Evolutionary conservation across 1,284 basidiomycete genomes (phyloP), one percentile per base, ranked within the genome.

Genomic region (Xanthoconium separans): DNA sequence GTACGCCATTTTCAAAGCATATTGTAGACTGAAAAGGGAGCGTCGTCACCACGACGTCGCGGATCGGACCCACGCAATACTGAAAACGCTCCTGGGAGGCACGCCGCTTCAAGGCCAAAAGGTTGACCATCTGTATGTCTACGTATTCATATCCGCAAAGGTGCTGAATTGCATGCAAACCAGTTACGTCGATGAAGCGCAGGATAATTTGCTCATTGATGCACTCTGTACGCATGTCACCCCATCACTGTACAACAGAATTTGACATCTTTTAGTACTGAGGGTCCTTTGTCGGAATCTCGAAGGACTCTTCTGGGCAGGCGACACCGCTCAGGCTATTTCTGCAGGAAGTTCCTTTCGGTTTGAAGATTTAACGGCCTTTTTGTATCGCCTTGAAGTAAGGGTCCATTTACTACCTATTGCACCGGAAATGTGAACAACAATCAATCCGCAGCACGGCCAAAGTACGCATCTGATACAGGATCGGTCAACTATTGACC

Each of bases 321-420:
- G 88, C 0, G 88, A 91, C 62, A 91, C 89, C 0, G 87, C 88
- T 0, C 88, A 91, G 60, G 87, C 87, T 0, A 90, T 91, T 20
- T 83, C 84, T 0, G 77, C 80, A 2, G 88, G 87, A 0, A 87
- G 84, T 52, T 81, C 84, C 0, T 90, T 91, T 60, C 71, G 83
- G 13, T 91, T 91, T 65, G 73, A 86, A 57, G 87, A 89, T 42
- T 64, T 91, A 51, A 90, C 85, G 58, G 78, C 86, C 0, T 85
- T 86, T 61, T 60, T 89, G 27, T 80, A 80, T 53, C 75, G 80
- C 27, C 65, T 82, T 0, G 83, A 89, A 72, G 86, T 82, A 53
- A 29, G 67, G 0, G 8, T 1, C 6, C 8, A 2, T 44, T 49
- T 31, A 18, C 50, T 29, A 3, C 42, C 9, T 9, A 11, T 10